Evolutionary conservation across 2,329 filamentous ascomycete species (phyloP).

Genomic region (Aspergillus jensenii): DNA sequence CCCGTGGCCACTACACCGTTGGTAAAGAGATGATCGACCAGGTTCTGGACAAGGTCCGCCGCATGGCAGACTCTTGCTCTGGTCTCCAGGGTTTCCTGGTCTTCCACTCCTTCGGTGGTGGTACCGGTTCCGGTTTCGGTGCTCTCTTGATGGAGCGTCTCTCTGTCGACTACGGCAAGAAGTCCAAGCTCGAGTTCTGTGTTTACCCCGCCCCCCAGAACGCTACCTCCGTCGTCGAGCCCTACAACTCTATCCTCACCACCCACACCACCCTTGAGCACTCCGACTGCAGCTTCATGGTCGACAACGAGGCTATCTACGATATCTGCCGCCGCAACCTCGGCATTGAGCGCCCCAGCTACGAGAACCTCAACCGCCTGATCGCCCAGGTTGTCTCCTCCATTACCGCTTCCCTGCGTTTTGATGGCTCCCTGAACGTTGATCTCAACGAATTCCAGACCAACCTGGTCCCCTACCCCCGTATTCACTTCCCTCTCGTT

Average conservation of each 20-base stretch:
- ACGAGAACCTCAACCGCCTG: conserved; percentile 97
- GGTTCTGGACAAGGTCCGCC: conserved; percentile 95
- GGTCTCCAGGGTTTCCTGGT: conserved; percentile 99
- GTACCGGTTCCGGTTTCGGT: conserved; percentile 97
- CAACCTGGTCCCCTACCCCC: conserved; percentile 97
- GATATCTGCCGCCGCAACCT: conserved; percentile 99
- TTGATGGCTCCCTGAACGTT: conserved; percentile 98
- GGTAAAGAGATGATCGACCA: conserved; percentile 99
- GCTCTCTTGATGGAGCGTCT: conserved; percentile 98
- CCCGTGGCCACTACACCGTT: conserved; percentile 98
- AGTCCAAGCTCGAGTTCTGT: conserved; percentile 99
- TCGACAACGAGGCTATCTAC: conserved; percentile 99
- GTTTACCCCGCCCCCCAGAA: conserved; percentile 98
- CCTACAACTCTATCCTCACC: conserved; percentile 99
- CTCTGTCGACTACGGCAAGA: conserved; percentile 99
- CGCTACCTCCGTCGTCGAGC: conserved; percentile 96
- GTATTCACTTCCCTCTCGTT: conserved; percentile 98
- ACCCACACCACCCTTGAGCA: conserved; percentile 99
- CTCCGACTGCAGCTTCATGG: conserved; percentile 99
- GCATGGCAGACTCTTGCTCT: conserved; percentile 95
- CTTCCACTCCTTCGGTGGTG: conserved; percentile 99
- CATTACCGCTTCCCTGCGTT: conserved; percentile 96
- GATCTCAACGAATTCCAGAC: conserved; percentile 99
- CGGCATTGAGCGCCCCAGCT: conserved; percentile 94
- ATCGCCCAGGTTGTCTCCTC: conserved; percentile 99